A percentile compares a stretch with the other conserved stretches of the same genome.
phyloP scores from a whole-genome alignment of 2,329 filamentous ascomycete species.

The Penicillium sp. region DNA sequence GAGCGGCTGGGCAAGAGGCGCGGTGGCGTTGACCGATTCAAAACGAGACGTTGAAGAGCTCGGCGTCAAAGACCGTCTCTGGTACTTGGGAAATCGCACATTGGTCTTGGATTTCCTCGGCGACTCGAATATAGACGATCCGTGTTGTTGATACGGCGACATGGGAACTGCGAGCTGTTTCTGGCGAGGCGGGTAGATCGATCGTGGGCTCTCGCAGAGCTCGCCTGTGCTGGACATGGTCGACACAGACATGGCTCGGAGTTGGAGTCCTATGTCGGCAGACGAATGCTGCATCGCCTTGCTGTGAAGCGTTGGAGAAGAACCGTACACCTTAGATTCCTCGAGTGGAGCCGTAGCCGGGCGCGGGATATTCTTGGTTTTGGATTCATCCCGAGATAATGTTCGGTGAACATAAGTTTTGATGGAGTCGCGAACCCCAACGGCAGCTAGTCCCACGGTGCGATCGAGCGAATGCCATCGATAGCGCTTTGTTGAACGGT shows the following conservation, averaged over 20 bases:
- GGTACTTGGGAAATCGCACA: conserved; percentile 20
- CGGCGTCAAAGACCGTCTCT: not conserved
- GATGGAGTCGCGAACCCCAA: conserved; percentile 32
- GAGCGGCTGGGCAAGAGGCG: conserved; percentile 17
- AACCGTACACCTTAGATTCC: conserved; percentile 1
- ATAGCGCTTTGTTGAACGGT: conserved; percentile 18
- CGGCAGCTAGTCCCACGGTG: conserved; percentile 16
- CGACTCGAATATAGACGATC: conserved; percentile 32
- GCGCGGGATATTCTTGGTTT: conserved; percentile 11
- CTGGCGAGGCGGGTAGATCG: conserved; percentile 7
- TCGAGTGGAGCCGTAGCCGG: conserved; percentile 14
- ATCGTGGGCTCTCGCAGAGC: conserved; percentile 5
- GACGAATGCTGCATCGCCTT: conserved; percentile 5
- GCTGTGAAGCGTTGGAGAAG: not conserved
- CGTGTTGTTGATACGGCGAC: conserved; percentile 36
- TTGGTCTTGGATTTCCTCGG: conserved; percentile 22
- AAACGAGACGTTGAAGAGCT: conserved; percentile 1
- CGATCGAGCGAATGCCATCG: conserved; percentile 26
- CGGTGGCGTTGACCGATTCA: conserved; percentile 9
- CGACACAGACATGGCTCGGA: conserved; percentile 10
- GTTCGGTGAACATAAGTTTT: conserved; percentile 33
- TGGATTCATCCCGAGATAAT: conserved; percentile 23
- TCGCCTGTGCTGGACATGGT: conserved; percentile 9
- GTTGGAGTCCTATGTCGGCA: conserved; percentile 8
- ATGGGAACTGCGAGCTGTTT: conserved; percentile 33